Base-by-base conservation (phyloP, 1,139 yeast genomes). In the Yamadazyma membranifaciens region DNA sequence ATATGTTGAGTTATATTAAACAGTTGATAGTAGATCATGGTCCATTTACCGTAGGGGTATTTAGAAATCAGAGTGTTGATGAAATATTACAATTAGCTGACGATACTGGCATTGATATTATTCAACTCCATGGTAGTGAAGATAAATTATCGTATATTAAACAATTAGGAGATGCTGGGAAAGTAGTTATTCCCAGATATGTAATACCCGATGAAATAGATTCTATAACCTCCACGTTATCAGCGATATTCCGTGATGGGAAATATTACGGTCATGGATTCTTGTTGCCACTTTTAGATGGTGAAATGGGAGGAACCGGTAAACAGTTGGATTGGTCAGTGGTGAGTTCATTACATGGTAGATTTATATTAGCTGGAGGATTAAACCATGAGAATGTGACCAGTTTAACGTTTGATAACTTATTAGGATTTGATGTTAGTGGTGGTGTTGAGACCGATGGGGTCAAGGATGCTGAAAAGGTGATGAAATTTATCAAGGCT, bases 241-340 rank as follows among this genome's bases (percentile, higher is more conserved):
- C 42, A 17, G 44, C 44, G 6, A 28, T 48, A 7, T 36, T 50
- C 6, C 44, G 48, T 26, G 45, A 51, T 9, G 47, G 48, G 1
- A 41, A 41, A 25, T 49, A 79, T 5, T 52, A 80, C 36, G 62
- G 80, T 14, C 44, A 42, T 11, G 54, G 54, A 12, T 49, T 39
- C 28, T 39, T 49, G n/a, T 45, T 82, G 20, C 80, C 92, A 1
- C 68, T 92, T 40, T 67, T 92, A 22, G 98, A 92, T 56, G 84
- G 96, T 2, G 97, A 87, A 52, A 74, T 74, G 3, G 98, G 98
- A 9, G 98, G 98, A 1, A 94, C 88, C 53, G 98, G 98, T 4
- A 78, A 80, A 43, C 54, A 68, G 14, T 77, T 89, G 16, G 83
- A 87, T 56, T 89, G 98, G 96, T 44, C 54, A 30, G 42, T 55